These are phyloP conservation scores for Dioscorea zingiberensis DNA, from an alignment of 106 monocot species.

Conservation along the genomic window DNA sequence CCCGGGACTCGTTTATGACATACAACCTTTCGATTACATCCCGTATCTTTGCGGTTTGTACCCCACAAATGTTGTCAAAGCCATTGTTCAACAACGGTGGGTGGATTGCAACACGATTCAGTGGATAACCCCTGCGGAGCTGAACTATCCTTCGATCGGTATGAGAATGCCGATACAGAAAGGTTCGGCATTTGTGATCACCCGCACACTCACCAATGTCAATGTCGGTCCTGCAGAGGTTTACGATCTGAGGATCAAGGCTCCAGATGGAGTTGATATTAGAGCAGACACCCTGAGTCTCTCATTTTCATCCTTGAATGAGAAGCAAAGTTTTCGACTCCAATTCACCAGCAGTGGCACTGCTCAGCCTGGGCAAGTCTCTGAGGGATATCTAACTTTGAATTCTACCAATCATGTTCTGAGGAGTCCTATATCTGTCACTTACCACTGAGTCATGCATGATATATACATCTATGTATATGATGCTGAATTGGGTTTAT, in stretches of 20 bases:
- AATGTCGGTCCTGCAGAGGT: not conserved
- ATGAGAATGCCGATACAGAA: too few species aligned
- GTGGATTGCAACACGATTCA: too few species aligned
- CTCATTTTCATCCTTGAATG: not conserved
- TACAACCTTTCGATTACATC: conserved; percentile 23
- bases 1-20: conserved; percentile 31
- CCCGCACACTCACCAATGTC: not conserved
- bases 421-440: conserved; percentile 17
- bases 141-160: not conserved
- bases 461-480: too few species aligned
- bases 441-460: not conserved
- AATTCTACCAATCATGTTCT: conserved; percentile 7
- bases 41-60: conserved; percentile 19
- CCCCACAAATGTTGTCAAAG: not conserved
- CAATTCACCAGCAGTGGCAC: not conserved
- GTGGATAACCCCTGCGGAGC: not conserved
- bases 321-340: conserved; percentile 12
- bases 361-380: not conserved
- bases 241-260: not conserved
- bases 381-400: conserved; percentile 17
- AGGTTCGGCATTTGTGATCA: not conserved
- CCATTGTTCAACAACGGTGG: not conserved
- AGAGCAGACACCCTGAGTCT: not conserved
- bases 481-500: too few species aligned
- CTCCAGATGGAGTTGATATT: not conserved